phyloP scores from a whole-genome alignment of 2,329 filamentous ascomycete genomes.

The Stachybotrys echinatus region DNA sequence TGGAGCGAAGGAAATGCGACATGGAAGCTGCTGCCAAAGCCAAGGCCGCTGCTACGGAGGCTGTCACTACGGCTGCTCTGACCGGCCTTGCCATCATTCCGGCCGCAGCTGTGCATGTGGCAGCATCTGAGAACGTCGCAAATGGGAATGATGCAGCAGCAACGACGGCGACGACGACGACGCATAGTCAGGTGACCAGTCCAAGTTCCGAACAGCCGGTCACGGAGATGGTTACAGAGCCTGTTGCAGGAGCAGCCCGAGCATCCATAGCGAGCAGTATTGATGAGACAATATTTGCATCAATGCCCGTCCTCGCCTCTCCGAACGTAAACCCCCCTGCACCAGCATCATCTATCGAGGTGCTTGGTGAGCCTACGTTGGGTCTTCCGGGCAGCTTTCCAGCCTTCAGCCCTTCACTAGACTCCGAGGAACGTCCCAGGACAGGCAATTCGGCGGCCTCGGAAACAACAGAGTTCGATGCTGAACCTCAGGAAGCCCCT shows the following conservation, averaged over 20 bases:
- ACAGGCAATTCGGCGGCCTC: slow-evolving; percentile 57
- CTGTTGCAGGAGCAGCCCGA: neutral
- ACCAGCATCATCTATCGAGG: neutral
- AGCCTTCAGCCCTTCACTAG: slow-evolving; percentile 27
- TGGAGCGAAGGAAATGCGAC: slow-evolving; percentile 46
- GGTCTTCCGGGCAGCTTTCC: slow-evolving; percentile 62
- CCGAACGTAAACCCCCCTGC: neutral
- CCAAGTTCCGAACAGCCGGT: neutral
- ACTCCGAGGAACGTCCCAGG: slow-evolving; percentile 43
- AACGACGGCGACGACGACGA: neutral
- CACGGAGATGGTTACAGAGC: neutral
- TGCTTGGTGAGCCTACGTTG: slow-evolving; percentile 28
- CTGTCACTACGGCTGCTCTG: slow-evolving; percentile 10
- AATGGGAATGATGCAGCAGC: neutral
- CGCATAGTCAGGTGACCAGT: neutral
- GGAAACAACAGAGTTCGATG: slow-evolving; percentile 66
- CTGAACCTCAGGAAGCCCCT: slow-evolving; percentile 61
- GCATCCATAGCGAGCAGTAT: neutral
- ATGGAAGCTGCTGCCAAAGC: slow-evolving; percentile 39
- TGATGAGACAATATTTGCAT: neutral
- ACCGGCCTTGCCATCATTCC: neutral
- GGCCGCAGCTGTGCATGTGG: neutral
- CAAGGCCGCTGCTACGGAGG: slow-evolving; percentile 24
- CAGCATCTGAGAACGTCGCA: neutral
- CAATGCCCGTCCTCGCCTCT: neutral